Conservation (phyloP, 441 rosid species). For the Populus hybrid region DNA sequence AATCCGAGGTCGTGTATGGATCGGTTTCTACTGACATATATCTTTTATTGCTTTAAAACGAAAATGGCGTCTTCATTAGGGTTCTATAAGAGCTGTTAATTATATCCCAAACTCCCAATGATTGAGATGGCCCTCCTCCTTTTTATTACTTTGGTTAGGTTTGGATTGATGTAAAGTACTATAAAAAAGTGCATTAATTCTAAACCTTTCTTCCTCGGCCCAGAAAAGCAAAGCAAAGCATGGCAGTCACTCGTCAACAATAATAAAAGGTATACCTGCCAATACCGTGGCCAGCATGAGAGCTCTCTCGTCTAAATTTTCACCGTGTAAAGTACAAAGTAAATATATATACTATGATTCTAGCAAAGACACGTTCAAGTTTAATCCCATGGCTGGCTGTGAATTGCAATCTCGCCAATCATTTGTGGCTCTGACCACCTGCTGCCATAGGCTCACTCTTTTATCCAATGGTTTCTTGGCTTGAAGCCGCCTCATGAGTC, state of each 20-base stretch:
- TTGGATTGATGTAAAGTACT: neutral
- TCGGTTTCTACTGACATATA: no score
- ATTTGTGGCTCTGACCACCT: constrained; percentile 4
- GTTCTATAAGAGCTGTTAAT: neutral
- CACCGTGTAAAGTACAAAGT: neutral
- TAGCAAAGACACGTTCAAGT: neutral
- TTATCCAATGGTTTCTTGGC: neutral
- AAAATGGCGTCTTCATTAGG: no score
- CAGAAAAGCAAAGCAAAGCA: neutral
- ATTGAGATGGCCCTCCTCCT: neutral
- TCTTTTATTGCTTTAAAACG: no score
- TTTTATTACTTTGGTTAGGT: neutral
- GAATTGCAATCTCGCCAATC: neutral
- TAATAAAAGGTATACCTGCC: neutral
- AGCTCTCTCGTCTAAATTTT: neutral
- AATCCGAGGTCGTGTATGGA: neutral
- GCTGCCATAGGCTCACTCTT: neutral
- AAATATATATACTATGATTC: neutral
- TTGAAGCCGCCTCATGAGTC: constrained; percentile 6
- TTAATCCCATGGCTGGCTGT: neutral
- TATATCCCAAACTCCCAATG: neutral
- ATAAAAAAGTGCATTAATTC: neutral
- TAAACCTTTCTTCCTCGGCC: neutral
- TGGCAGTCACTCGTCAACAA: neutral
- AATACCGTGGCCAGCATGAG: neutral